Evolutionary conservation across 2,329 filamentous ascomycete genomes (phyloP).

Genomic region (Aciculosporium take): DNA sequence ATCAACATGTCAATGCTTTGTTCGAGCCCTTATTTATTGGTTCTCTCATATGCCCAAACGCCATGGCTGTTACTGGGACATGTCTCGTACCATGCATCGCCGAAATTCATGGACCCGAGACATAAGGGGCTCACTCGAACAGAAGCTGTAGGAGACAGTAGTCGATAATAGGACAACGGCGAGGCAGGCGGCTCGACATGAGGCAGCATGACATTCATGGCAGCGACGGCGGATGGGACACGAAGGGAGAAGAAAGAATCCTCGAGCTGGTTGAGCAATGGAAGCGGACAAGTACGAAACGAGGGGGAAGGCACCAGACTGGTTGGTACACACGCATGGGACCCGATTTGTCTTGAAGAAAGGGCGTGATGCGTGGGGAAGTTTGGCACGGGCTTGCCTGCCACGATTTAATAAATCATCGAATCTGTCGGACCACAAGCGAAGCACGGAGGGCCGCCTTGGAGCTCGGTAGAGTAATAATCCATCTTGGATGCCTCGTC

Average conservation of each 20-base stretch:
- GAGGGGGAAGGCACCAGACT: not conserved
- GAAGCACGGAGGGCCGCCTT: no score
- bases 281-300: not conserved
- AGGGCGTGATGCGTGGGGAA: no score
- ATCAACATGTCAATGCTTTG: not conserved
- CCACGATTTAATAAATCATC: not conserved
- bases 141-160: slow-evolving; percentile 50
- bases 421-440: no score
- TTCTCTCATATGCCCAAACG: not conserved
- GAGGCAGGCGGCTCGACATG: slow-evolving; percentile 38
- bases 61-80: not conserved
- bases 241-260: not conserved
- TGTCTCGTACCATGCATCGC: slow-evolving; percentile 31
- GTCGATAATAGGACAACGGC: slow-evolving; percentile 47
- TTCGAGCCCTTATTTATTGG: not conserved
- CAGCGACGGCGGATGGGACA: not conserved
- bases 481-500: no score
- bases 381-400: not conserved
- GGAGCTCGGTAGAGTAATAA: no score
- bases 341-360: not conserved
- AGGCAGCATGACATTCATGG: slow-evolving; percentile 13
- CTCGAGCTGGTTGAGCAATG: not conserved
- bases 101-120: slow-evolving; percentile 53
- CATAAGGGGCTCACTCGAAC: slow-evolving; percentile 54
- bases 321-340: not conserved